Evolutionary conservation across 2,329 filamentous ascomycete species (phyloP), one percentile per base, ranked within the genome.

Genomic region (Venturia aucupariae): DNA sequence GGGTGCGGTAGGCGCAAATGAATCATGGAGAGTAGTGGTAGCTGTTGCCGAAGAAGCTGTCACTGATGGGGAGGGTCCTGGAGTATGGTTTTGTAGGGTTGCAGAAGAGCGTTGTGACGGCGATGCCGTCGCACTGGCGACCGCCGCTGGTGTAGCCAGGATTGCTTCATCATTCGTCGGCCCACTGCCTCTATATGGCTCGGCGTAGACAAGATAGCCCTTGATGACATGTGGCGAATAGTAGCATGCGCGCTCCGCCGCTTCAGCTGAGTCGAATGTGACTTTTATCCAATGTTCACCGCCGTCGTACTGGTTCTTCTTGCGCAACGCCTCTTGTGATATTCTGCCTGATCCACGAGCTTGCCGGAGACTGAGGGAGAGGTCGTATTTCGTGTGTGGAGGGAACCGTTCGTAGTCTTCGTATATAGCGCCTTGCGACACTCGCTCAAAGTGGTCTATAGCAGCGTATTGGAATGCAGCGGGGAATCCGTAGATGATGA

Each of bases 381-480:
- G 77, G n/a, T 78, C 89, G 78, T 89, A 93, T 65, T 88, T 84
- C 67, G 86, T 82, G 64, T 85, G 81, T 2, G 90, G 89, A n/a
- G 93, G 88, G 68, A 90, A 87, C 67, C 93, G 87, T 10, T 92
- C 86, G 75, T 97, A 97, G 76, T 97, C 92, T 77, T 97, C 93
- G 75, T 92, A 92, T 73, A 97, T 90, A 67, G 85, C 79, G 32
- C 92, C 92, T 39, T 78, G 76, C 7, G 90, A 93, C 51, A 96
- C 86, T 66, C 87, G 84, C 78, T 97, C 93, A 77, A 89, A 97
- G 76, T 90, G 90, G 69, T 89, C 86, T 70, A 97, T 87, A 41
- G 92, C 92, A 35, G 92, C 91, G 83, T 94, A 97, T 72, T 86
- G 83, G 8, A 75, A 73, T 4, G 83, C 80, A 82, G 76, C 87